Evolutionary conservation across 805 yeast genomes (phyloP), one percentile per base, ranked within the genome.

Genomic region (Starmera amethionina): DNA sequence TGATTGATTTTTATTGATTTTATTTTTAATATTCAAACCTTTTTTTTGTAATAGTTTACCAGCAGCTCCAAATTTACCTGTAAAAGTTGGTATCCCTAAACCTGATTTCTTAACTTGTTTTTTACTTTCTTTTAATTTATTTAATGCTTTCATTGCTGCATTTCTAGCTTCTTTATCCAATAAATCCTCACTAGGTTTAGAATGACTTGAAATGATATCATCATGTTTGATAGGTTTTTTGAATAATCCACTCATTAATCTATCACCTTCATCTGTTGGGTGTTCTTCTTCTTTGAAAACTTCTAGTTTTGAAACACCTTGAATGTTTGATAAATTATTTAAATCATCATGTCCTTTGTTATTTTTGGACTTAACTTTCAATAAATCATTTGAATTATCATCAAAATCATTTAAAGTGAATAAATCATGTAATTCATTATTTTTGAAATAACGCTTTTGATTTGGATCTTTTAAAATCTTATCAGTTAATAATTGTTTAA

Each of bases 401-500:
- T 66, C 66, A 34, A 65, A 68, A 46, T 85, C 90, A 1, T 95
- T 95, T 18, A 93, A 62, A 0, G 93, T 72, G 56, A 93, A 93
- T 42, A 93, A 63, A 60, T 93, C 97, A 49, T 89, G 93, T 36
- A 93, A 63, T 52, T 93, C 97, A 51, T 84, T 87, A 72, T 79
- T 80, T 53, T 93, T 93, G 67, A 93, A 93, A 52, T 90, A 89
- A 42, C 97, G 64, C 44, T 89, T 73, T 55, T 93, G 97, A 49
- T 89, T 88, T 1, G 98, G 97, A 56, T 93, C 98, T 49, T 87
- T 89, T 52, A 93, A 64, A 46, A 93, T 89, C 62, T 90, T 93
- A 60, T 93, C 93, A 0, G 97, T 85, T 46, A 93, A 62, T 49
- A 90, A 82, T 46, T 94, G 96, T 58, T 93, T 93, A 73, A 90